phyloP scores from a whole-genome alignment of 2,329 filamentous ascomycete species.

The Laburnicola sp. region DNA sequence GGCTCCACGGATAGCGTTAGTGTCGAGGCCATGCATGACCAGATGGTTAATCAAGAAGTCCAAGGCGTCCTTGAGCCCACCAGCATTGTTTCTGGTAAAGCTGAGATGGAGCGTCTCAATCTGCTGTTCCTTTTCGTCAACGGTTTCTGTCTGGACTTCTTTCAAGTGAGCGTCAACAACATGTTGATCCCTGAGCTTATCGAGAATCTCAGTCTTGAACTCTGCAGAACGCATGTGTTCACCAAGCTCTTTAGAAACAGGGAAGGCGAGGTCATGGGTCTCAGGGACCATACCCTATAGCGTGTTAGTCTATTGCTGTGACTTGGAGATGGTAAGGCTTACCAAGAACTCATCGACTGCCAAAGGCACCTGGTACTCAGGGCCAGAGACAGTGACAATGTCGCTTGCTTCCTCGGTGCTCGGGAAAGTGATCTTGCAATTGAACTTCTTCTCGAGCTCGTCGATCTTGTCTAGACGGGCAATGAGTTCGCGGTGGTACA shows the following conservation, averaged over 20 bases:
- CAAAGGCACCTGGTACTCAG: constrained; percentile 96
- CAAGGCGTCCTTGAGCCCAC: constrained; percentile 91
- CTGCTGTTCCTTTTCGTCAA: constrained; percentile 47
- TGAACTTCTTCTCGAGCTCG: constrained; percentile 97
- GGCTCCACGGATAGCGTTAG: constrained; percentile 79
- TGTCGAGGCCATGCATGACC: constrained; percentile 87
- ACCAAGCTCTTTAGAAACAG: constrained; percentile 72
- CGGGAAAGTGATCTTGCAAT: constrained; percentile 98
- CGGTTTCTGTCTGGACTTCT: constrained; percentile 47
- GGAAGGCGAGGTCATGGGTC: constrained; percentile 86
- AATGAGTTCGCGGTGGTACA: constrained; percentile 94
- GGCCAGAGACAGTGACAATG: constrained; percentile 91
- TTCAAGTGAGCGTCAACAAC: constrained; percentile 84
- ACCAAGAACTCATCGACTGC: constrained; percentile 93
- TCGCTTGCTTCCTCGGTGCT: constrained; percentile 97
- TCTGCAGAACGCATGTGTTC: constrained; percentile 80
- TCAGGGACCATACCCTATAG: constrained; percentile 90
- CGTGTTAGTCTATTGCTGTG: constrained; percentile 33
- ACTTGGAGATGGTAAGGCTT: constrained; percentile 22
- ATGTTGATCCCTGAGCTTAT: constrained; percentile 87
- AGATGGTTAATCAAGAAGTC: constrained; percentile 88
- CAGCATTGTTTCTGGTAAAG: constrained; percentile 96
- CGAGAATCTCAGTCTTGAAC: constrained; percentile 77
- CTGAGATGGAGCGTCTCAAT: constrained; percentile 54
- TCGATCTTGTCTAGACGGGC: constrained; percentile 87